phyloP scores from a whole-genome alignment of 345 rosid species.

The Geranium rotundifolium region DNA sequence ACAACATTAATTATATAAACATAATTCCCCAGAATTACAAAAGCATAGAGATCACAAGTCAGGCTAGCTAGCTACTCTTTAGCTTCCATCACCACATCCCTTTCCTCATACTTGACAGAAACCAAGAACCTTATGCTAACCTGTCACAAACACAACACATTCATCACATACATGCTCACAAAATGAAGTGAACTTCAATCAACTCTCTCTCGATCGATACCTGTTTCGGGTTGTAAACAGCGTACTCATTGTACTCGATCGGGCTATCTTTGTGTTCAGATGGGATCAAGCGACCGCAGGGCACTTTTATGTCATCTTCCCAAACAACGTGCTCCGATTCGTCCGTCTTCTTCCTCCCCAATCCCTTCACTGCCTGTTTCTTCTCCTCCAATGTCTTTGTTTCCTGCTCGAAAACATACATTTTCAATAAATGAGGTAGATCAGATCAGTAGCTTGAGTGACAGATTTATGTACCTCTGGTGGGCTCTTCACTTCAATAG shows the following conservation, averaged over 20 bases:
- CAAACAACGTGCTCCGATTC: slow-evolving; percentile 55
- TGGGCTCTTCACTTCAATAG: slow-evolving; percentile 29
- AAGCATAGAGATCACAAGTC: too few species aligned
- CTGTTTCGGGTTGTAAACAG: slow-evolving; percentile 69
- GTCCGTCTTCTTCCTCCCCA: slow-evolving; percentile 65
- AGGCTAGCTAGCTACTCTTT: slow-evolving; percentile 19
- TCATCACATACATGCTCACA: background rate
- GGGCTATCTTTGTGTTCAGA: slow-evolving; percentile 53
- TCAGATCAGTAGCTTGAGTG: background rate
- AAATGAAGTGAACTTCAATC: too few species aligned
- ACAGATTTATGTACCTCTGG: slow-evolving; percentile 32
- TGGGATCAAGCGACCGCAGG: slow-evolving; percentile 54
- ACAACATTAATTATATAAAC: too few species aligned
- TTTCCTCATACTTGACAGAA: slow-evolving; percentile 60
- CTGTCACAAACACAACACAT: slow-evolving; percentile 17
- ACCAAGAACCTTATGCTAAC: slow-evolving; percentile 59
- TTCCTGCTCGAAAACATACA: slow-evolving; percentile 20
- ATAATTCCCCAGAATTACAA: too few species aligned
- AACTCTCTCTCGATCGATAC: slow-evolving; percentile 11
- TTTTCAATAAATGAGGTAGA: background rate
- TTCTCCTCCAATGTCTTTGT: slow-evolving; percentile 43
- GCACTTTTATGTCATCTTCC: slow-evolving; percentile 57
- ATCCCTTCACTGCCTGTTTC: slow-evolving; percentile 56
- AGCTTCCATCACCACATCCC: slow-evolving; percentile 19
- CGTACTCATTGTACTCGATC: slow-evolving; percentile 70